phyloP scores from a whole-genome alignment of 2,329 filamentous ascomycete species.

The Colletotrichum sp. region DNA sequence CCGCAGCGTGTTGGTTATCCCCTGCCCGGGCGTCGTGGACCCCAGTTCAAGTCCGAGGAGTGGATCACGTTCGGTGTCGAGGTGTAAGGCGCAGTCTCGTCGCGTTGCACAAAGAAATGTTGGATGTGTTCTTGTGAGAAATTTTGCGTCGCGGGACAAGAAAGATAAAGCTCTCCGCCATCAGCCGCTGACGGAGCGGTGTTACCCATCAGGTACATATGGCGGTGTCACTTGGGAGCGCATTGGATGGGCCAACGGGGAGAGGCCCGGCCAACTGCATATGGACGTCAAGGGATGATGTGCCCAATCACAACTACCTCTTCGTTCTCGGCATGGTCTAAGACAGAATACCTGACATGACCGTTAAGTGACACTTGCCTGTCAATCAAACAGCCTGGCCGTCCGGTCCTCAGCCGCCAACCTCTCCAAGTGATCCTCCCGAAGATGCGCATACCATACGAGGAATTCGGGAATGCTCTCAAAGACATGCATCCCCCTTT shows the following conservation, averaged over 20 bases:
- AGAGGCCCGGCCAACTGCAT: not conserved
- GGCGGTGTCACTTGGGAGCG: not conserved
- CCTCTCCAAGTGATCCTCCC: not conserved
- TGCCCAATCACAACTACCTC: not conserved
- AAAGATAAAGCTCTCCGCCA: not conserved
- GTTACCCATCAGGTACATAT: not conserved
- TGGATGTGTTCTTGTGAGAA: not conserved
- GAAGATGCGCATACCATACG: rapidly evolving
- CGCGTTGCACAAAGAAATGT: not conserved
- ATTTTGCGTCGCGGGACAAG: not conserved
- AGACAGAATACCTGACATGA: not conserved
- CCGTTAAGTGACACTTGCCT: not conserved
- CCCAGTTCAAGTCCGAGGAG: not conserved
- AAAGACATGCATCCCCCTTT: not conserved
- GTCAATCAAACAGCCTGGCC: not conserved
- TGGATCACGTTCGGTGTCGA: not conserved
- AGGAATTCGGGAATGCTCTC: not conserved
- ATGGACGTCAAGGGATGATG: not conserved
- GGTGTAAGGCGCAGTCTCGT: not conserved
- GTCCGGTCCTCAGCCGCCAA: not conserved
- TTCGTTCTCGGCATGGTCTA: not conserved
- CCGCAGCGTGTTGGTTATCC: not conserved
- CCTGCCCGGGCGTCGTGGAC: not conserved
- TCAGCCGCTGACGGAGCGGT: not conserved
- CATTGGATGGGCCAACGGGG: not conserved